Evolutionary conservation across 352 stramenopile species (phyloP).

Genomic region (Phytophthora pisi): DNA sequence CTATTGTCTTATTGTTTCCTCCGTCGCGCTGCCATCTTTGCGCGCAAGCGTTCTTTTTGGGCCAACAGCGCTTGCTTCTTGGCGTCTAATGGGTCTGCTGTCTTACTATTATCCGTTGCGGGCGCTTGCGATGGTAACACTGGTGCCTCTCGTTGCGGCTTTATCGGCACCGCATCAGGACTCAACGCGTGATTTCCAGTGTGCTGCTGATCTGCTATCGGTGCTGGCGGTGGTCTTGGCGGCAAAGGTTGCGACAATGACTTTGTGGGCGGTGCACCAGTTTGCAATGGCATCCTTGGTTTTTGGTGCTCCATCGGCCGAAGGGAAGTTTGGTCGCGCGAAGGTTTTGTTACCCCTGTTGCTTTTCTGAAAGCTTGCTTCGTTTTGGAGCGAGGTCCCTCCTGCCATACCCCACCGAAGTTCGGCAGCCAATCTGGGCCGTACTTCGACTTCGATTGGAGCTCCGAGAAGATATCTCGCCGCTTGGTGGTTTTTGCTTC

Average conservation of each 20-base stretch:
- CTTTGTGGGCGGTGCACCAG: not conserved
- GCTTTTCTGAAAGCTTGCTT: constrained; percentile 56
- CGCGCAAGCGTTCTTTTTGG: constrained; percentile 72
- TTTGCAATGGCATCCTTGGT: not conserved
- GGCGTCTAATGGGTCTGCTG: constrained; percentile 30
- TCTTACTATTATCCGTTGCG: constrained; percentile 1
- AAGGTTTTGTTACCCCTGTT: constrained; percentile 17
- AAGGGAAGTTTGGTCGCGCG: constrained; percentile 10
- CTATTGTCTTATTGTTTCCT: constrained; percentile 10
- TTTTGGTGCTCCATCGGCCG: not conserved
- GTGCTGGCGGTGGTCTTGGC: not conserved
- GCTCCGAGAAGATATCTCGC: constrained; percentile 43
- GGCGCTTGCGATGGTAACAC: not conserved
- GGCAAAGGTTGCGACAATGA: not conserved
- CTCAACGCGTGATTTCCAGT: not conserved
- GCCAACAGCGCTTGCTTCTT: constrained; percentile 64
- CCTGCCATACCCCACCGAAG: constrained; percentile 81
- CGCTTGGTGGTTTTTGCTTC: constrained; percentile 13
- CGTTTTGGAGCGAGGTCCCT: constrained; percentile 63
- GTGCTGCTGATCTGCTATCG: not conserved
- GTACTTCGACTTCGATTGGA: constrained; percentile 36
- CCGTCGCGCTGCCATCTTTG: constrained; percentile 59
- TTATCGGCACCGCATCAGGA: not conserved
- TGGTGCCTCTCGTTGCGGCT: not conserved
- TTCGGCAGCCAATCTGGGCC: constrained; percentile 70